phyloP scores from a whole-genome alignment of 768 basidiomycete genomes.

The Suillus sp. region DNA sequence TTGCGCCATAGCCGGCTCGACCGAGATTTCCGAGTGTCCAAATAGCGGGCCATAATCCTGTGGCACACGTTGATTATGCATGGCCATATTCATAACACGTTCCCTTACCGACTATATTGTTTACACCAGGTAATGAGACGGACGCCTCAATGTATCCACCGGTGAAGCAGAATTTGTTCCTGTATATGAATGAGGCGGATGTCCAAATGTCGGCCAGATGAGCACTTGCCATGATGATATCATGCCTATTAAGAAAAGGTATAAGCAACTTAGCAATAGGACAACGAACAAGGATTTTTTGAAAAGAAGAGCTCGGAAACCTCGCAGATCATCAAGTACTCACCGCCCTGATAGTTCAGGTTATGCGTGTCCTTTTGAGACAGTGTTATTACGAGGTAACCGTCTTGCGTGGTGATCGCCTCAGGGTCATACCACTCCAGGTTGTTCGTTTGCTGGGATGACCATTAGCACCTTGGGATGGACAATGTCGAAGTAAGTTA shows the following conservation, averaged over 20 bases:
- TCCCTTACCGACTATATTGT: slow-evolving; percentile 53
- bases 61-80: slow-evolving; percentile 11
- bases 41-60: slow-evolving; percentile 54
- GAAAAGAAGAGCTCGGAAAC: slow-evolving; percentile 25
- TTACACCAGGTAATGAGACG: slow-evolving; percentile 66
- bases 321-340: slow-evolving; percentile 9
- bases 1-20: slow-evolving; percentile 72
- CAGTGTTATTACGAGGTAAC: slow-evolving; percentile 54
- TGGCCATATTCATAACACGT: neutral
- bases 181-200: slow-evolving; percentile 22
- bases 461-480: slow-evolving; percentile 32
- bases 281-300: slow-evolving; percentile 25
- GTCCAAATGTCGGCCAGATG: slow-evolving; percentile 1
- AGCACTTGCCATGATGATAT: slow-evolving; percentile 41
- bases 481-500: slow-evolving; percentile 30
- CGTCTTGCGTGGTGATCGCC: slow-evolving; percentile 51
- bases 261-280: neutral
- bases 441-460: slow-evolving; percentile 43
- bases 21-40: slow-evolving; percentile 64
- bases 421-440: slow-evolving; percentile 62
- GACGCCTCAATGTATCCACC: slow-evolving; percentile 73
- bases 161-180: slow-evolving; percentile 92
- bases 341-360: slow-evolving; percentile 47
- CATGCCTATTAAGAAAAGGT: slow-evolving; percentile 44
- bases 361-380: slow-evolving; percentile 45